Evolutionary conservation across 805 yeast species (phyloP), one percentile per base, ranked within the genome.

Genomic region (Cyberlindnera mrakii): DNA sequence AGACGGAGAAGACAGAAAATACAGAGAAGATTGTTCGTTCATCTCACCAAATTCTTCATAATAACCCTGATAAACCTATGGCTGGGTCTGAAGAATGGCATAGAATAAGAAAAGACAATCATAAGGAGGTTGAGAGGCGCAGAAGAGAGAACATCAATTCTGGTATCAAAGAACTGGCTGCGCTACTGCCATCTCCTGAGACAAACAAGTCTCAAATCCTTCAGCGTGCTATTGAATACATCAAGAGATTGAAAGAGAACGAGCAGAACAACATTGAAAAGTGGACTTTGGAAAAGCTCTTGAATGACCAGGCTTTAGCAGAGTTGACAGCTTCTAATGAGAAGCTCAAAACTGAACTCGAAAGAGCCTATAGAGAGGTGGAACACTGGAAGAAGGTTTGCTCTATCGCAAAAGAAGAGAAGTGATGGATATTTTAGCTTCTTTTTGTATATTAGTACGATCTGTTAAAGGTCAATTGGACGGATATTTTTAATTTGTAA

Each of bases 61-160:
- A 47, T 16, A 31, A 40, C 10, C 9, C 34, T 5, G 50, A 42
- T 6, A 81, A 79, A 61, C 87, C 90, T 4, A 59, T 67, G 10
- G 83, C 82, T 36, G 93, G 93, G n/a, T 65, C 83, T 27, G 87
- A 82, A 36, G 95, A 85, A 61, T 85, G 93, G 91, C 88, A 83
- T 59, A 74, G 74, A 47, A 78, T 80, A 60, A 80, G 96, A 56
- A 82, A 85, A 57, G 86, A 86, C 55, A 90, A 88, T 64, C 99
- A 93, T 69, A 90, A 89, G 65, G 96, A 90, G 65, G 97, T 90
- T 18, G 97, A 90, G 67, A 76, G 96, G 59, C 79, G 96, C 54
- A 78, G 97, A 64, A 78, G 97, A 58, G 96, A 89, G 60, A 77
- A 81, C 37, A 90, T 90, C 59, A 90, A 88, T 65, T 68, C 73